Base-by-base conservation (phyloP, 129 eudicot species). In the Flaveria brownii region DNA sequence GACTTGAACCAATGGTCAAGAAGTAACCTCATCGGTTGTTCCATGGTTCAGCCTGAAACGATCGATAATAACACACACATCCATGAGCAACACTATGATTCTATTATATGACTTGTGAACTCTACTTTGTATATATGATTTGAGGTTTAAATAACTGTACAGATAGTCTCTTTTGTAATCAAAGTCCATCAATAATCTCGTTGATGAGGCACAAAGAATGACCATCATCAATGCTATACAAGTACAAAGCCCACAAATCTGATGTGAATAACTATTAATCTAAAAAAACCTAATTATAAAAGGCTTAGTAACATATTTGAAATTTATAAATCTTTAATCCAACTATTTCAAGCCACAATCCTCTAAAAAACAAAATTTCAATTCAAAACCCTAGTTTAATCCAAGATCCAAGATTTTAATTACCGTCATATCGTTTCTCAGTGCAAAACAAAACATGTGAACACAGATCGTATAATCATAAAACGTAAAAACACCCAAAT, bases 41-140 rank as follows among this genome's bases (percentile, higher is more conserved):
- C 82, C 77, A 70, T 17, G 82, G 77, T 71, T 78, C 77, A 78
- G 77, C 77, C 77, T 78, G 82, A 78, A 78, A 61, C 11, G 45
- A 47, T 64, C 42, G 15, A 20, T 39, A 49, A 46, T 71, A 76
- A 78, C 51, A 16, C 22, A 4, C 51, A 26, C 28, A 41, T 59
- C 25, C 77, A 28, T 14, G 28, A 71, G 49, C 15, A 16, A 36
- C 9, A 3, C 15, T 2, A 9, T 17, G 50, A 39, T 66, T 17
- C 2, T 41, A 36, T 72, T 14, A 41, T 16, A 0, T 4, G 25
- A 26, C 28, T 16, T 28, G 12, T 47, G 54, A 49, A 26, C n/a
- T 15, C 46, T 30, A 64, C 22, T 28, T 64, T 64, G 70, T 33
- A 64, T 16, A 2, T 7, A 5, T 28, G 15, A 64, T 2, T 30